phyloP scores from a whole-genome alignment of 805 yeast genomes.

The Candida peoriensis region DNA sequence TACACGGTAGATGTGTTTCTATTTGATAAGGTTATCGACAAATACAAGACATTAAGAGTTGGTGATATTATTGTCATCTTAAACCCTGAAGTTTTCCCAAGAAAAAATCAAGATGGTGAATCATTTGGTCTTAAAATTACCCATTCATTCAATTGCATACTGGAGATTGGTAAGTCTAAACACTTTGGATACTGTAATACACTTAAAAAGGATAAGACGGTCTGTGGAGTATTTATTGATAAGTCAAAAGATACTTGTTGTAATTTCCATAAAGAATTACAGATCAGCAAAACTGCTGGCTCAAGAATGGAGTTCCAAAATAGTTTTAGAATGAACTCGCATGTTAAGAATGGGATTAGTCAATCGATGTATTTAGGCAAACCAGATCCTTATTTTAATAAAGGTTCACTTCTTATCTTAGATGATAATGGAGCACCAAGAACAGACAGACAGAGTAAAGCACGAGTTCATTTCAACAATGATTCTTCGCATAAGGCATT shows the following conservation, averaged over 20 bases:
- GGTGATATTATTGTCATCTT: slow-evolving; percentile 74
- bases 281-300: slow-evolving; percentile 46
- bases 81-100: slow-evolving; percentile 59
- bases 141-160: slow-evolving; percentile 43
- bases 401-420: slow-evolving; percentile 20
- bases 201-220: slow-evolving; percentile 39
- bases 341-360: slow-evolving; percentile 40
- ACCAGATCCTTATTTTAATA: slow-evolving; percentile 23
- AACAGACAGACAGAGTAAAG: slow-evolving; percentile 17
- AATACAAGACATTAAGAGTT: slow-evolving; percentile 64
- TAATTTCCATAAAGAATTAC: slow-evolving; percentile 62
- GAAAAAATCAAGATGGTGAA: slow-evolving; percentile 15
- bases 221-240: slow-evolving; percentile 62
- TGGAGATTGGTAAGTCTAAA: slow-evolving; percentile 70
- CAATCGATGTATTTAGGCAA: slow-evolving; percentile 39
- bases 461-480: slow-evolving; percentile 33
- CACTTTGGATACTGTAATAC: slow-evolving; percentile 63
- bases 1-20: slow-evolving; percentile 55
- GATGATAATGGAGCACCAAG: slow-evolving; percentile 23
- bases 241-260: slow-evolving; percentile 51
- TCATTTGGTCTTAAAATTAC: slow-evolving; percentile 54
- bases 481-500: slow-evolving; percentile 43
- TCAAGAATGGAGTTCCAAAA: slow-evolving; percentile 75
- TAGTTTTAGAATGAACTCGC: slow-evolving; percentile 47
- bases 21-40: slow-evolving; percentile 62